These are phyloP conservation scores for Apium graveolens DNA, from an alignment of 129 eudicot genomes.

Conservation along the genomic window DNA sequence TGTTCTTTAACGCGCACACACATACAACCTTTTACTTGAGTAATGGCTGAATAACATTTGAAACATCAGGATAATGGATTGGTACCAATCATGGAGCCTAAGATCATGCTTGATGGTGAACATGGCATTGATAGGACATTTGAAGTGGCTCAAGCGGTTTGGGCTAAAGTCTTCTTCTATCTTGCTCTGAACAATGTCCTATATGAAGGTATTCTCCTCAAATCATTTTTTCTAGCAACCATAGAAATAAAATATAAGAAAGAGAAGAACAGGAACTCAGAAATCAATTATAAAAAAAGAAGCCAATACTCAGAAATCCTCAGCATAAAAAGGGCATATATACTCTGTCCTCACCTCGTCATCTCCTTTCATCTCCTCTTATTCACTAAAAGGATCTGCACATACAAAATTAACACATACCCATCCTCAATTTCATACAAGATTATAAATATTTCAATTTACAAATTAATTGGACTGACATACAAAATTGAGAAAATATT, in stretches of 20 bases:
- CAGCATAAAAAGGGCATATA: slow-evolving; percentile 84
- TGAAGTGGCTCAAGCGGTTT: slow-evolving; percentile 74
- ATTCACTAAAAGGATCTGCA: slow-evolving; percentile 49
- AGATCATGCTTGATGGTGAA: no score
- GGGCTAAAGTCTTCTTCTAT: slow-evolving; percentile 84
- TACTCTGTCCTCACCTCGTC: slow-evolving; percentile 70
- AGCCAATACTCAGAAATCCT: slow-evolving; percentile 34
- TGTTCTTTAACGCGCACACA: not conserved
- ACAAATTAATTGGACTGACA: no score
- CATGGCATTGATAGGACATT: slow-evolving; percentile 73
- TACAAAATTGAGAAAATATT: no score
- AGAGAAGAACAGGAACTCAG: not conserved
- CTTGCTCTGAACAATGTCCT: slow-evolving; percentile 48
- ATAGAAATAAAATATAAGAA: not conserved
- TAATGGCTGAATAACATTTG: no score
- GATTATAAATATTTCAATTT: no score
- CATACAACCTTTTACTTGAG: slow-evolving; percentile 17
- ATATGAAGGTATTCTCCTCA: slow-evolving; percentile 76
- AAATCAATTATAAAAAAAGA: not conserved
- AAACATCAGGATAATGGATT: no score
- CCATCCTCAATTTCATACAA: no score
- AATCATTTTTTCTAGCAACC: slow-evolving; percentile 1
- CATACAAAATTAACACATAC: slow-evolving; percentile 2
- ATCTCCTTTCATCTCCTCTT: slow-evolving; percentile 56
- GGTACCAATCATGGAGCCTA: no score